Conservation (phyloP, 2,329 filamentous ascomycete genomes). For the Curvularia sp. region DNA sequence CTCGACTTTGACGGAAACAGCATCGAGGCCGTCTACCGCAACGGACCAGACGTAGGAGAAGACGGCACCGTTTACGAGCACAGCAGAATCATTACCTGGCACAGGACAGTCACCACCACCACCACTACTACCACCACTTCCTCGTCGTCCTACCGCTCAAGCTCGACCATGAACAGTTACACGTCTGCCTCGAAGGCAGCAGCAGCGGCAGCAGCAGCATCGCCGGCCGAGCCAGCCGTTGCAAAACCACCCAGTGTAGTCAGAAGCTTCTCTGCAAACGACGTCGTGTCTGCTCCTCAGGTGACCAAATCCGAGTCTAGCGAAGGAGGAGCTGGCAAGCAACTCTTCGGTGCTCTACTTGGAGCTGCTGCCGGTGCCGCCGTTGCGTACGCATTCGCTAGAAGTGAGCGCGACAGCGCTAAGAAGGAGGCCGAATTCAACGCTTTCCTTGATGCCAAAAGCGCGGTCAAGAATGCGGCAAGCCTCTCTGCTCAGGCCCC, state of each 20-base stretch:
- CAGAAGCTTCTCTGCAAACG: conserved; percentile 46
- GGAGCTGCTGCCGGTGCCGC: conserved; percentile 81
- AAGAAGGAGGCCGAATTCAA: conserved; percentile 54
- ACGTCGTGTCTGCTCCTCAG: conserved; percentile 30
- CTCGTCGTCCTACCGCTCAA: conserved; percentile 33
- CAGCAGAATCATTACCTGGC: conserved; percentile 55
- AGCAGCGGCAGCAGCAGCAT: conserved; percentile 31
- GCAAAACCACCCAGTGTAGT: conserved; percentile 37
- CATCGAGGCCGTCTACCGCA: conserved; percentile 76
- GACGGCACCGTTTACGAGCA: conserved; percentile 53
- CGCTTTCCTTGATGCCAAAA: conserved; percentile 46
- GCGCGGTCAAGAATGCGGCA: conserved; percentile 39
- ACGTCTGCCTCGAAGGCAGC: conserved; percentile 36
- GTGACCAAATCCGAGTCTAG: conserved; percentile 42
- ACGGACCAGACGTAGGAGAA: conserved; percentile 49
- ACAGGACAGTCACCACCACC: conserved; percentile 41
- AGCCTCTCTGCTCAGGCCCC: conserved; percentile 40
- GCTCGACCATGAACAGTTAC: conserved; percentile 43
- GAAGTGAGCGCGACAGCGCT: conserved; percentile 61
- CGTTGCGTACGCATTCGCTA: conserved; percentile 76
- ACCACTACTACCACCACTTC: background rate
- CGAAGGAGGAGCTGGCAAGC: conserved; percentile 65
- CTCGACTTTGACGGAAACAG: conserved; percentile 84
- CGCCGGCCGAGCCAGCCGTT: conserved; percentile 37
- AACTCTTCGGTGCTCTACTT: conserved; percentile 76